A percentile compares a stretch with the other conserved stretches of the same genome.
Conservation (phyloP, 2,329 filamentous ascomycete species). For the Hypoxylon sp. region DNA sequence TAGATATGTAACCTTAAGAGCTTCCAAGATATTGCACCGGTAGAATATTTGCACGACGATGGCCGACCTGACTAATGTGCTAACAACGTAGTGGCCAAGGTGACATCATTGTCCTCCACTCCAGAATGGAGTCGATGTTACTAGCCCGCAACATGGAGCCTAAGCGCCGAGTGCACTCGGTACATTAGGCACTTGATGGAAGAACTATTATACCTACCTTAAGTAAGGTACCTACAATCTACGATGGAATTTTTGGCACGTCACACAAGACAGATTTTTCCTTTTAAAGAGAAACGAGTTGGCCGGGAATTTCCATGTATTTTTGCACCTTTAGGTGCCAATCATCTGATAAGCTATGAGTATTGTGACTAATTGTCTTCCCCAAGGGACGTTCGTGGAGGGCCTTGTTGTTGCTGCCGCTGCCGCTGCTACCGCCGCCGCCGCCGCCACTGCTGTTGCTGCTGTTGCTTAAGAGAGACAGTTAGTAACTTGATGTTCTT, state of each 20-base stretch:
- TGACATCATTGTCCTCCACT: conserved; percentile 3
- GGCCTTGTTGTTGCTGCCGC: too few species aligned
- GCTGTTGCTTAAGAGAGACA: neutral
- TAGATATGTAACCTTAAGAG: neutral
- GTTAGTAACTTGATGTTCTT: neutral
- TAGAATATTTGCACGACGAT: neutral
- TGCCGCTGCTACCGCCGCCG: too few species aligned
- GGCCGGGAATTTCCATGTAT: neutral
- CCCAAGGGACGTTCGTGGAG: too few species aligned
- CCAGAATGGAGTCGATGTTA: conserved; percentile 2
- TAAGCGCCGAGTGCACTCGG: neutral
- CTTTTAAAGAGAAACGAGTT: too few species aligned
- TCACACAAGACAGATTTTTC: neutral
- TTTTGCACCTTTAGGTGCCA: too few species aligned
- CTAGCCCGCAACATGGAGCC: neutral
- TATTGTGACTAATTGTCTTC: too few species aligned
- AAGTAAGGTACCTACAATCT: neutral
- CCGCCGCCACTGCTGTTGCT: too few species aligned
- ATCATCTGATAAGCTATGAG: too few species aligned
- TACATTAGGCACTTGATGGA: too few species aligned
- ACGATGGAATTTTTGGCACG: neutral
- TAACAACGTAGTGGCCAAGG: neutral
- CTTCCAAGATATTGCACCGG: neutral
- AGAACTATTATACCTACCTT: too few species aligned
- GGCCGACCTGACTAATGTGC: neutral